A percentile compares a stretch with the other conserved stretches of the same genome.
These are phyloP conservation scores for Vicia sativa DNA, from an alignment of 306 rosid genomes.

Conservation along the genomic window DNA sequence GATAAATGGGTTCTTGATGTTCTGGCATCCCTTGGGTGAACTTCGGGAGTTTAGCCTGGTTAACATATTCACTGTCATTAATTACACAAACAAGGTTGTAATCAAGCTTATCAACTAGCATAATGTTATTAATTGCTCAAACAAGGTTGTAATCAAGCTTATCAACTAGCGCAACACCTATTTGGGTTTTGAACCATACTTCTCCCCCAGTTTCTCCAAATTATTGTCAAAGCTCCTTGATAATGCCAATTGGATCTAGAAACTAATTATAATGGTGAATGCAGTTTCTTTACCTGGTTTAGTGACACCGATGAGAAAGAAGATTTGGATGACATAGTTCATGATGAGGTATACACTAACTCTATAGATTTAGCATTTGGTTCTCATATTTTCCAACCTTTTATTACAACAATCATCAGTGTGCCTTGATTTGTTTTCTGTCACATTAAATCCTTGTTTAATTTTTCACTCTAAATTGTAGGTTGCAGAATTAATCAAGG, in stretches of 20 bases:
- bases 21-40: not conserved
- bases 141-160: not conserved
- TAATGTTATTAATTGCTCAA: not conserved
- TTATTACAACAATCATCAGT: not conserved
- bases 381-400: not conserved
- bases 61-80: not conserved
- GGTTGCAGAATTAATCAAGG: slow-evolving; percentile 73
- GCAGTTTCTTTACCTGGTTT: slow-evolving; percentile 89
- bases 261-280: slow-evolving; percentile 23
- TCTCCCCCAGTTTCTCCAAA: too few relatives aligned
- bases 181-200: not conserved
- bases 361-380: slow-evolving; percentile 7
- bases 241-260: not conserved
- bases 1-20: not conserved
- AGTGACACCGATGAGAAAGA: slow-evolving; percentile 66
- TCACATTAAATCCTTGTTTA: not conserved
- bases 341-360: slow-evolving; percentile 70
- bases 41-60: slow-evolving; percentile 6
- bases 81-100: not conserved
- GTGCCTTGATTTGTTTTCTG: slow-evolving; percentile 2
- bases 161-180: not conserved
- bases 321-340: slow-evolving; percentile 65
- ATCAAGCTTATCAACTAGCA: not conserved
- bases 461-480: slow-evolving; percentile 35
- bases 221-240: too few relatives aligned